These are phyloP conservation scores for Aspergillus arachidicola DNA, from an alignment of 2,329 filamentous ascomycete species.

Conservation along the genomic window DNA sequence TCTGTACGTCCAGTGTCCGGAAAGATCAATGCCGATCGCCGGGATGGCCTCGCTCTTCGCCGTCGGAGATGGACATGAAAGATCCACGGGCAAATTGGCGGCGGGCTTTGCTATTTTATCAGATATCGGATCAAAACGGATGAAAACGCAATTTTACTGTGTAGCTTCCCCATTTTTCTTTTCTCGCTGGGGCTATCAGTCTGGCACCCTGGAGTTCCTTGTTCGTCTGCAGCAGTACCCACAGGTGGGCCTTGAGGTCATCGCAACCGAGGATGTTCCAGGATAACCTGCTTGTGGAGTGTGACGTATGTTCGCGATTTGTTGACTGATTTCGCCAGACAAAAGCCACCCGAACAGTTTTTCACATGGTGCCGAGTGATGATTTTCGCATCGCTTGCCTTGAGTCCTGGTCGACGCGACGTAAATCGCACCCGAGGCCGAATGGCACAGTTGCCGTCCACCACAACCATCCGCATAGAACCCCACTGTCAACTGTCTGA, in stretches of 20 bases:
- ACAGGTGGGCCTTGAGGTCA: background rate
- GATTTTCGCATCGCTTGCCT: background rate
- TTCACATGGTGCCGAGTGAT: background rate
- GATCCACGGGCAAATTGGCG: too few species aligned
- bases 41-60: background rate
- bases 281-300: background rate
- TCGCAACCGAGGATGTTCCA: background rate
- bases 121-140: background rate
- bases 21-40: background rate
- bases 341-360: background rate
- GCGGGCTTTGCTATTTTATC: background rate
- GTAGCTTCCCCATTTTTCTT: background rate
- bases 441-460: background rate
- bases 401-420: background rate
- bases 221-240: background rate
- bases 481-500: background rate
- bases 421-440: background rate
- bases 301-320: background rate
- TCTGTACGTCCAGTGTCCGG: background rate
- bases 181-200: background rate
- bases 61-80: background rate
- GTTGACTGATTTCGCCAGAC: background rate
- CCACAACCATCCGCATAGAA: background rate
- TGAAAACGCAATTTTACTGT: background rate
- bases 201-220: background rate